These are phyloP conservation scores for Acarospora socialis DNA, from an alignment of 2,329 filamentous ascomycete genomes.

Conservation along the genomic window DNA sequence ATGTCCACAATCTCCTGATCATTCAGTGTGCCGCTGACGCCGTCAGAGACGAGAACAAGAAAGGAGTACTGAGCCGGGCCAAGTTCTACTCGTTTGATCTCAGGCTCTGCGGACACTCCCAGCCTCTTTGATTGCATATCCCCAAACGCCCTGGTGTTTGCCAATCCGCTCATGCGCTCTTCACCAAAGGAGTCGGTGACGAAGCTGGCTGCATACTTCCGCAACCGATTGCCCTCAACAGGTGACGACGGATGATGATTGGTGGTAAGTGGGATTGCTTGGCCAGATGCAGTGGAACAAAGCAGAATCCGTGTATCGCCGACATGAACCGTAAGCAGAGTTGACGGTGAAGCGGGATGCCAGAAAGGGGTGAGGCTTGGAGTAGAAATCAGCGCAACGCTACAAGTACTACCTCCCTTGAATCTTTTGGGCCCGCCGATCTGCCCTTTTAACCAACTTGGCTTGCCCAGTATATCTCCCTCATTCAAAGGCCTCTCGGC, in stretches of 20 bases:
- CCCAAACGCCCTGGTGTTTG: conserved; percentile 87
- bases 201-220: conserved; percentile 73
- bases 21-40: conserved; percentile 67
- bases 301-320: conserved; percentile 86
- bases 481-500: conserved; percentile 69
- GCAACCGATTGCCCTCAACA: conserved; percentile 65
- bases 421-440: conserved; percentile 70
- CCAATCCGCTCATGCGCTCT: conserved; percentile 82
- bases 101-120: conserved; percentile 86
- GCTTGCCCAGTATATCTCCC: conserved; percentile 64
- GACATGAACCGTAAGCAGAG: conserved; percentile 75
- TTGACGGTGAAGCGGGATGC: conserved; percentile 77
- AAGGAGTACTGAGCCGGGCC: conserved; percentile 77
- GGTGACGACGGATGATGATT: conserved; percentile 90
- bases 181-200: conserved; percentile 95
- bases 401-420: conserved; percentile 86
- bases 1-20: conserved; percentile 97
- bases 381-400: conserved; percentile 78
- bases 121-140: conserved; percentile 86
- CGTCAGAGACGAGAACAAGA: conserved; percentile 75
- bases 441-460: conserved; percentile 30
- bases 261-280: conserved; percentile 66
- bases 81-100: conserved; percentile 67
- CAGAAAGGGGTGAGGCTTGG: conserved; percentile 86
- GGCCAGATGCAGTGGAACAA: conserved; percentile 71